Evolutionary conservation across 352 stramenopile species (phyloP).

Genomic region (Phytophthora pluvialis): DNA sequence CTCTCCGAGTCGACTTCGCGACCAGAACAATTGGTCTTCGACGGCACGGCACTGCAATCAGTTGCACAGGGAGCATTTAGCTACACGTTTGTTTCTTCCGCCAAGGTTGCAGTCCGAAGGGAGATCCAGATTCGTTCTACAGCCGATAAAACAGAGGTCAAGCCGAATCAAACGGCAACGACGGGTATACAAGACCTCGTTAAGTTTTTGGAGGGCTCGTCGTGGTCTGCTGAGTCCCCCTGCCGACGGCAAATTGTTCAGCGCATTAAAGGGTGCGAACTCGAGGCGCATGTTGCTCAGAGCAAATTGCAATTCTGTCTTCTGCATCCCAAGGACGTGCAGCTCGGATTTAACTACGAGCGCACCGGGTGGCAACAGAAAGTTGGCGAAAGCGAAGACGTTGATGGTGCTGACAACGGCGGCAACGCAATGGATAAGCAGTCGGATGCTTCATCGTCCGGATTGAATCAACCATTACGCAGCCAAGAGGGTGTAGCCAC

Average conservation of each 20-base stretch:
- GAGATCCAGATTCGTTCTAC: conserved; percentile 1
- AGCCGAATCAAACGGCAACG: not conserved
- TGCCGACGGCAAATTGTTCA: conserved; percentile 46
- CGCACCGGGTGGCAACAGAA: conserved; percentile 52
- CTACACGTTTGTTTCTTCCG: conserved; percentile 59
- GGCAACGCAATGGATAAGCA: not conserved
- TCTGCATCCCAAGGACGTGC: conserved; percentile 13
- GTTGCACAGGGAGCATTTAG: conserved; percentile 52
- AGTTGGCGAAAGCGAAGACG: conserved; percentile 18
- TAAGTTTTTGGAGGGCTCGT: conserved; percentile 26
- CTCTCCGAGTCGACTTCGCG: conserved; percentile 8
- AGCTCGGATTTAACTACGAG: conserved; percentile 44
- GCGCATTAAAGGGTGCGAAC: conserved; percentile 4
- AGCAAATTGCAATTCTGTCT: conserved; percentile 54
- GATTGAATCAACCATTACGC: not conserved
- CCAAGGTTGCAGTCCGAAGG: conserved; percentile 26
- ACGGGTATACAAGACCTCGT: conserved; percentile 7
- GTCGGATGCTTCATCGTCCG: no score
- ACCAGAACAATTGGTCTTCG: conserved; percentile 62
- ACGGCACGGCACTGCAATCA: conserved; percentile 39
- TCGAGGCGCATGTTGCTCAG: conserved; percentile 53
- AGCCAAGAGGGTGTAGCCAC: not conserved
- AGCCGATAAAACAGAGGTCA: not conserved
- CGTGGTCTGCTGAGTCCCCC: conserved; percentile 11
- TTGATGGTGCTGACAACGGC: conserved; percentile 10